Evolutionary conservation across 2,329 filamentous ascomycete genomes (phyloP).

Genomic region (Fusarium algeriense): DNA sequence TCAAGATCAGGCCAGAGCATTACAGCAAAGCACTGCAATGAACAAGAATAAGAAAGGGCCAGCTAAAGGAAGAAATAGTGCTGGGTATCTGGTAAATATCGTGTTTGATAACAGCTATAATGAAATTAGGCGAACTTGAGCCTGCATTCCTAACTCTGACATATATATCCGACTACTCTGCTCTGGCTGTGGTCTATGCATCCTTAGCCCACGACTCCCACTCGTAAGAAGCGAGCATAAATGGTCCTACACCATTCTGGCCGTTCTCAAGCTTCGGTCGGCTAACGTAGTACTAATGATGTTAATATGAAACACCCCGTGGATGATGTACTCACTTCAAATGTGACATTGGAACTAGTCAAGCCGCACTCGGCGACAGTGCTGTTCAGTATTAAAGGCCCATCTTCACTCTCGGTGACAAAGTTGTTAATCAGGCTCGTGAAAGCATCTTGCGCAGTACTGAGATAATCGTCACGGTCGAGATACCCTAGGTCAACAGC

Average conservation of each 20-base stretch:
- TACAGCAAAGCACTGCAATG: too few species aligned
- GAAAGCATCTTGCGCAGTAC: conserved; percentile 22
- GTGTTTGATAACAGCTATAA: too few species aligned
- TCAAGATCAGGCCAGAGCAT: rapidly evolving
- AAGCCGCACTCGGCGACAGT: conserved; percentile 63
- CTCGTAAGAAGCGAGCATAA: conserved; percentile 40
- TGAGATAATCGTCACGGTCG: conserved; percentile 15
- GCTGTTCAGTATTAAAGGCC: conserved; percentile 60
- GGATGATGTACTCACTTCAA: conserved; percentile 54
- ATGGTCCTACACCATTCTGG: conserved; percentile 35
- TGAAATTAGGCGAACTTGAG: too few species aligned
- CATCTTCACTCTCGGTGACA: conserved; percentile 57
- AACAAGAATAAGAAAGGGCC: background rate
- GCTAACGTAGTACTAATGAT: conserved; percentile 27
- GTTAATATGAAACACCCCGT: rapidly evolving
- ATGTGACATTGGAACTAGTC: conserved; percentile 60
- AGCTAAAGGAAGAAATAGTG: too few species aligned
- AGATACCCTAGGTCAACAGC: conserved; percentile 47
- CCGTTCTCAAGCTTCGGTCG: conserved; percentile 23
- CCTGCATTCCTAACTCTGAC: too few species aligned
- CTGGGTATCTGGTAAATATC: too few species aligned
- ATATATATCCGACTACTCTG: background rate
- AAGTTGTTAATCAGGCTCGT: conserved; percentile 56
- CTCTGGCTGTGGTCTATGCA: background rate
- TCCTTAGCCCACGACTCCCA: conserved; percentile 38